Base-by-base conservation (phyloP, 371 early-diverging fungal genomes). In the Rhizopus sp. region DNA sequence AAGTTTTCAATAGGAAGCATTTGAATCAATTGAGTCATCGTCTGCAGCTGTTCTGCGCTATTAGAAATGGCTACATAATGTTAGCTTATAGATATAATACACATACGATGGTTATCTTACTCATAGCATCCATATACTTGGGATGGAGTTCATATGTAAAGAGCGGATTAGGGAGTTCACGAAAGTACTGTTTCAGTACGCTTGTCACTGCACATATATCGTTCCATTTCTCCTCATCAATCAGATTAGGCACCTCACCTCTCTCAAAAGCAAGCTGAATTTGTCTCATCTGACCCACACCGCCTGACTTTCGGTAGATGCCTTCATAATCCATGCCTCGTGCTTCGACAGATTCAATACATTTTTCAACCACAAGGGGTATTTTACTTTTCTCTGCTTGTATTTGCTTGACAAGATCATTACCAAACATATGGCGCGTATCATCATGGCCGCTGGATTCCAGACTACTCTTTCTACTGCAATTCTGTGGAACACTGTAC, bases 301-400 rank as follows among this genome's bases (percentile, higher is more conserved):
- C 90, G 3, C 95, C 96, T 0, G 93, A 92, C 62, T 93, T 92
- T 51, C 96, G 88, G 65, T 96, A 96, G 17, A 96, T 90, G 30
- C 96, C 96, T 74, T 75, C 75, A 55, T 68, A 74, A 55, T 70
- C 71, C 74, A 74, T 64, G 5, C 90, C 91, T 66, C 72, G 63
- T 40, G 39, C 54, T 68, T 94, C 95, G 7, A 95, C 92, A 23
- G 86, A 88, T 23, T 73, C 77, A 32, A 93, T 81, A 50, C 93
- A 93, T 55, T 80, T 77, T 30, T 81, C 79, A n/a, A 95, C 91
- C 4, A 95, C 65, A 60, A 81, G 60, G 2, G 96, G 96, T 16
- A 94, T 53, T 9, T 59, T 68, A 7, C 64, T 50, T 31, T 69
- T 62, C 46, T 77, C 77, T 1, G 57, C 47, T 31, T 71, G 71